Base-by-base conservation (phyloP, 768 basidiomycete species). In the Collybiopsis luxurians region DNA sequence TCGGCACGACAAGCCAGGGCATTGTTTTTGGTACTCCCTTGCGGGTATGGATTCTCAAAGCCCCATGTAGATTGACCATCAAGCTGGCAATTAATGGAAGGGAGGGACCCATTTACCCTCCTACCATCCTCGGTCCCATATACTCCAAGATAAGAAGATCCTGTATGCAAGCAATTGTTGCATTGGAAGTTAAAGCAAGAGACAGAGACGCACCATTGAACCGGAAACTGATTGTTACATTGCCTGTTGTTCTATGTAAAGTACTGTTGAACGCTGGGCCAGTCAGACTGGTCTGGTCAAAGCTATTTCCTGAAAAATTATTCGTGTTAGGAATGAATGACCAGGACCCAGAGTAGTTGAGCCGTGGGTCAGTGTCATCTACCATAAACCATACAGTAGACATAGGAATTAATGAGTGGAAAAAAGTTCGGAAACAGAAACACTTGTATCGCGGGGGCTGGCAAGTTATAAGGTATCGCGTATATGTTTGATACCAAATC, bases 201-300 rank as follows among this genome's bases (percentile, higher is more conserved):
- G n/a, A n/a, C 26, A 38, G 21, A 40, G n/a, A 40, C 38, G 19
- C 51, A 53, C 51, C 51, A 40, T 53, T 40, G 38, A 53, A 53
- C 51, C 23, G 36, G 40, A 53, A 53, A 21, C 38, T 53, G 9
- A 53, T 15, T 27, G 38, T 40, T 10, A 3, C 51, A 53, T 53
- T 40, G 27, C 38, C 40, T 21, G 38, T 53, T 7, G 38, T 53
- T 11, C 23, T 11, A 40, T 53, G 51, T 6, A 53, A 15, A 26
- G 51, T 53, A 26, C 28, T 24, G 15, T 43, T 43, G 40, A 38
- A 53, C 4, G 28, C 51, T 23, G 38, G 12, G 3, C 51, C 51
- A n/a, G 38, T 53, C 23, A 4, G 11, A 24, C 51, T 53, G 19
- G 13, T 11, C 10, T 27, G 9, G 23, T 53, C 38, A 3, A 53